Evolutionary conservation across 768 basidiomycete genomes (phyloP).

Genomic region (Leccinum variicolor): DNA sequence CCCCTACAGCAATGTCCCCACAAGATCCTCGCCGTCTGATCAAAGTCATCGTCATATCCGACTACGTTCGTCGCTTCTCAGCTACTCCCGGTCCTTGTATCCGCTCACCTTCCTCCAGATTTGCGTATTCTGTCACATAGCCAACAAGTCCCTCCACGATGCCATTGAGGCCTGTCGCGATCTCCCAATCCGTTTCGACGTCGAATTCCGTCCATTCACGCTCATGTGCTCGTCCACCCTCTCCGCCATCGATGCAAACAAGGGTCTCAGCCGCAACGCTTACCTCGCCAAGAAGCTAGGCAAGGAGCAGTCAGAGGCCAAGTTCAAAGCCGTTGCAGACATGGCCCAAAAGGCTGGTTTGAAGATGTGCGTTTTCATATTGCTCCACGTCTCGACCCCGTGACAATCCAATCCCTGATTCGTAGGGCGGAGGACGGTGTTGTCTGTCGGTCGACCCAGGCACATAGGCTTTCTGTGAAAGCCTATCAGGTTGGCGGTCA

Average conservation of each 20-base stretch:
- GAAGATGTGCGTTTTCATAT: slow-evolving; percentile 18
- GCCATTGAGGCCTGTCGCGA: slow-evolving; percentile 35
- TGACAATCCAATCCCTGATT: neutral
- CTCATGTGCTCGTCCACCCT: slow-evolving; percentile 24
- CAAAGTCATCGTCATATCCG: slow-evolving; percentile 34
- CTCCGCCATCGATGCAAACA: slow-evolving; percentile 17
- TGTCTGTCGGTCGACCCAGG: slow-evolving; percentile 38
- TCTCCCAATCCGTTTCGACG: slow-evolving; percentile 33
- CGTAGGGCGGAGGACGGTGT: slow-evolving; percentile 36
- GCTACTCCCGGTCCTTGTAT: neutral
- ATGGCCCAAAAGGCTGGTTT: slow-evolving; percentile 30
- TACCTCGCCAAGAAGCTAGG: slow-evolving; percentile 28
- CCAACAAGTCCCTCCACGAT: slow-evolving; percentile 33
- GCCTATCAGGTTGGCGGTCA: slow-evolving; percentile 42
- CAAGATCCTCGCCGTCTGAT: slow-evolving; percentile 15
- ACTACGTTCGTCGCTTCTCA: slow-evolving; percentile 26
- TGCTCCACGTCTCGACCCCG: neutral
- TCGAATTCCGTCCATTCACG: slow-evolving; percentile 35
- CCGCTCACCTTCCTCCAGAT: slow-evolving; percentile 21
- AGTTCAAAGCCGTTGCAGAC: slow-evolving; percentile 24
- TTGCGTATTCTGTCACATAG: slow-evolving; percentile 39
- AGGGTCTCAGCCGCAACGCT: slow-evolving; percentile 18
- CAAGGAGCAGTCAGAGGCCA: slow-evolving; percentile 24
- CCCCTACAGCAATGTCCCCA: slow-evolving; percentile 17
- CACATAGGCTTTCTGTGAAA: slow-evolving; percentile 44